phyloP scores from a whole-genome alignment of 306 rosid species.

The Rosa lucieae region DNA sequence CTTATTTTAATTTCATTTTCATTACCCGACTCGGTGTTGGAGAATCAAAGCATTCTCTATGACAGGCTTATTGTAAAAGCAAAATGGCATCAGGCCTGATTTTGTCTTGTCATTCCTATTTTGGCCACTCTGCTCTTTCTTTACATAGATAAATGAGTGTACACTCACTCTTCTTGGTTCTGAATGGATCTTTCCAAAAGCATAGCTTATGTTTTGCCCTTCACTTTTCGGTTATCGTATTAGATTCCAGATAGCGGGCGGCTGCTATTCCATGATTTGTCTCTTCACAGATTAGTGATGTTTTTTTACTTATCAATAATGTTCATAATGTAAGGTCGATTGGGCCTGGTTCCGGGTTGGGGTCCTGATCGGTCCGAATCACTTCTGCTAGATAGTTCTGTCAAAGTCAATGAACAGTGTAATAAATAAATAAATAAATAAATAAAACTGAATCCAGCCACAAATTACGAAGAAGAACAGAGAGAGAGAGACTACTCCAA shows the following conservation, averaged over 20 bases:
- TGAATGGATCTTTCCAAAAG: not conserved
- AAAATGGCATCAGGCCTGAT: not conserved
- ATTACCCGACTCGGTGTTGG: not conserved
- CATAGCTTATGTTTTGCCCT: not conserved
- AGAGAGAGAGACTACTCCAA: not conserved
- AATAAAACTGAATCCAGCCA: not conserved
- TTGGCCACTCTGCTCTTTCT: not conserved
- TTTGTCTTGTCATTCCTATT: conserved; percentile 7
- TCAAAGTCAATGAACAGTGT: not conserved
- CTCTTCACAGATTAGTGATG: not conserved
- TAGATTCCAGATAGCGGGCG: not conserved
- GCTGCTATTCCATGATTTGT: not conserved
- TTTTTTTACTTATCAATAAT: no score
- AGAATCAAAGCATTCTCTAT: not conserved
- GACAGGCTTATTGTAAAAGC: not conserved
- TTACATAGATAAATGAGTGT: not conserved
- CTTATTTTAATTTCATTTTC: not conserved
- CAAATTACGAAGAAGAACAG: not conserved
- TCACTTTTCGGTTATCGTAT: not conserved
- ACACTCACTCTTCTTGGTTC: not conserved
- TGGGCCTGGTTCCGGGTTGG: not conserved
- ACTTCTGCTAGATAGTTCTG: not conserved
- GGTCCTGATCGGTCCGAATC: not conserved
- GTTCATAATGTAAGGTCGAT: not conserved
- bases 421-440: not conserved